Conservation (phyloP, 495 filamentous ascomycete species). For the Aspergillus wentii region DNA sequence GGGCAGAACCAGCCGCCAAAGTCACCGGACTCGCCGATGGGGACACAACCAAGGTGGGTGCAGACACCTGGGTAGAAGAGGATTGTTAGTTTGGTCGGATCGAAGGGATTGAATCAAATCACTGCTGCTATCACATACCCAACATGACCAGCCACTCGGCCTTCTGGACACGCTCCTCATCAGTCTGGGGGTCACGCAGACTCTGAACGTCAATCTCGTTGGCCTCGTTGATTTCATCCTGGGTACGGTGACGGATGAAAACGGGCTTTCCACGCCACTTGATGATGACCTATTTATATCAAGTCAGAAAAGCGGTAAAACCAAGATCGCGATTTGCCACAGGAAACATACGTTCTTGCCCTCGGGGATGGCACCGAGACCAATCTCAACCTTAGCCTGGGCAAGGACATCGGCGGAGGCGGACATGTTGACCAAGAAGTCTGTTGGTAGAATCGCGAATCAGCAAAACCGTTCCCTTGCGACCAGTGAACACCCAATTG, state of each 20-base stretch:
- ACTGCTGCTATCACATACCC: slow-evolving; percentile 58
- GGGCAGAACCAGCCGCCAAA: slow-evolving; percentile 99
- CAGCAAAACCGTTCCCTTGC: slow-evolving; percentile 12
- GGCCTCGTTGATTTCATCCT: slow-evolving; percentile 80
- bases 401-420: slow-evolving; percentile 98
- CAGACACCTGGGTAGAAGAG: slow-evolving; percentile 66
- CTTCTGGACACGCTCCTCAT: slow-evolving; percentile 92
- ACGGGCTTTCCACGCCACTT: slow-evolving; percentile 99
- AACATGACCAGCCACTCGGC: slow-evolving; percentile 99
- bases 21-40: slow-evolving; percentile 97
- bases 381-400: slow-evolving; percentile 98
- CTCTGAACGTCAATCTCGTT: slow-evolving; percentile 67
- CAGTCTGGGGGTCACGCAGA: slow-evolving; percentile 86
- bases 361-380: slow-evolving; percentile 86
- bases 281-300: slow-evolving; percentile 77
- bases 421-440: slow-evolving; percentile 99
- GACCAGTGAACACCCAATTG: neutral
- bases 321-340: neutral
- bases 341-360: slow-evolving; percentile 87
- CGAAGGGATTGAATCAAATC: too few species aligned
- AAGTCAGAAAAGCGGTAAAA: slow-evolving; percentile 8
- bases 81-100: neutral
- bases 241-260: slow-evolving; percentile 98
- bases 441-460: slow-evolving; percentile 43
- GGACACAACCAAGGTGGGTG: slow-evolving; percentile 98